Evolutionary conservation across 805 yeast species (phyloP), one percentile per base, ranked within the genome.

Genomic region (Pichia kluyveri): DNA sequence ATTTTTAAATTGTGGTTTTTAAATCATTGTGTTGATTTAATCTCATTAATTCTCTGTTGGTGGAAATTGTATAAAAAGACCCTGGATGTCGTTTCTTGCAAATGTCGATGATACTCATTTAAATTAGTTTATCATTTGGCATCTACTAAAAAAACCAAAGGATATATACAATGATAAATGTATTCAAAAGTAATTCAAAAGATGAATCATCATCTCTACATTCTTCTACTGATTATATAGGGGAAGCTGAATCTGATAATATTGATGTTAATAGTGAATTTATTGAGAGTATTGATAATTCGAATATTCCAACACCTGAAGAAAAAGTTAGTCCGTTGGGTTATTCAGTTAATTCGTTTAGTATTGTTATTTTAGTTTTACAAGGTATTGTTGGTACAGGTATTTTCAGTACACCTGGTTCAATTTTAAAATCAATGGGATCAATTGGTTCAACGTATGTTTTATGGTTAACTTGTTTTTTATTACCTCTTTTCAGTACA

Each of bases 381-480:
- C 83, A 82, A 54, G 78, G 89, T 54, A 77, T 83, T 69, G 71
- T 83, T 41, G 90, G 90, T 53, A 83, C 89, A 0, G 89, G 89
- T 65, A 82, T 83, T 43, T 83, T 83, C 60, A 78, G 84, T 12
- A 81, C 85, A 0, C 86, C 89, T 6, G 77, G 82, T 4, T 69
- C 79, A 1, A 73, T 83, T 49, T 71, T 73, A n/a, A 60, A 58
- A n/a, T 63, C 71, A 2, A 62, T 70, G 46, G 75, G 76, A 1
- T 68, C 73, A 1, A 55, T 72, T 41, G 76, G 76, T 32, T 67
- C 72, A 11, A 56, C 71, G 6, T 72, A 71, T 45, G 65, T 72
- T 5, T 56, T 72, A n/a, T 72, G 76, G 76, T 54, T 67, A 2
- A 55, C 60, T 23, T 72, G 76, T 12, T 70, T 65, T 50, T 42